Evolutionary conservation across 306 rosid species (phyloP), one percentile per base, ranked within the genome.

Genomic region (Quercus bicolor): DNA sequence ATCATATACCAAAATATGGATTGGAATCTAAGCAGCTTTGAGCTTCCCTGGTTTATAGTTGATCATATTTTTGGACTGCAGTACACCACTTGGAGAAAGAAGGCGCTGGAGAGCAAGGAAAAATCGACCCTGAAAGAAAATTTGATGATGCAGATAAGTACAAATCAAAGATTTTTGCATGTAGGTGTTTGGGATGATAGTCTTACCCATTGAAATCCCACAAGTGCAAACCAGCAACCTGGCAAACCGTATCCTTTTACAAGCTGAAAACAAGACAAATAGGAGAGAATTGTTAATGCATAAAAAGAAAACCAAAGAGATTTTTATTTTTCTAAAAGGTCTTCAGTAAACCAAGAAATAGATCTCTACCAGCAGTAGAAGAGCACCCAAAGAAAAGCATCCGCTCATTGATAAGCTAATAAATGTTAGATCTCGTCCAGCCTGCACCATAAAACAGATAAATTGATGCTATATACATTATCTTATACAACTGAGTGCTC

Each of bases 181-280:
- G 70, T 13, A 52, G 68, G 76, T 70, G 56, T 28, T 64, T 40
- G 29, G 31, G 76, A 85, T 71, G 78, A 6, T 70, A 72, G 54
- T 57, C 92, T 91, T 85, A 94, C 98, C 98, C 98, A 91, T 81
- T 94, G 97, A 80, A 92, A 94, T 87, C 86, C 82, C 4, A 86
- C 91, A 8, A 94, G 90, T 48, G 97, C 92, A 66, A 78, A 75
- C 98, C 98, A 92, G 83, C 93, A 85, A 45, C 97, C 97, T 76
- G 74, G 82, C 77, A 94, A 82, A 72, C 97, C 98, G 72, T 26
- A 87, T 74, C 83, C 90, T 75, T 89, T 88, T 72, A 85, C 78
- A 74, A 86, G 34, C 98, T 92, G 90, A 78, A 66, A 74, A 78
- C 28, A 77, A 52, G 72, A 76, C 82, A 76, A 65, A 37, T 62